Evolutionary conservation across 1,284 basidiomycete genomes (phyloP), one percentile per base, ranked within the genome.

Genomic region (Cryptococcus amylolentus): DNA sequence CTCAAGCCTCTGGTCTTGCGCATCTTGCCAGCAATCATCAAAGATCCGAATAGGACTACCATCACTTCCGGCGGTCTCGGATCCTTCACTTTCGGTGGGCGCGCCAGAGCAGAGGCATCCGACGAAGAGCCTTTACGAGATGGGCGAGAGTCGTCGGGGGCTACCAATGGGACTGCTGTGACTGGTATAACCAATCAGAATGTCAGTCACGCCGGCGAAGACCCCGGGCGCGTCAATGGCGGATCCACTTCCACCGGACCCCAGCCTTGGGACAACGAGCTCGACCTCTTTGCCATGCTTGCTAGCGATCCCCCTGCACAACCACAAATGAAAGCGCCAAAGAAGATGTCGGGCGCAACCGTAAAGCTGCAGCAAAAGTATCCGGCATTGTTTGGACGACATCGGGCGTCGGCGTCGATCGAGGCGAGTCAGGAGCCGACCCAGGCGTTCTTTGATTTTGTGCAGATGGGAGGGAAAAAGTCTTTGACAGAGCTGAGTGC

Each of bases 1-100:
- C 61, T 77, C 51, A 77, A 76, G 55, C 76, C 76, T 6, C 63
- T 77, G 37, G 62, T 76, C n/a, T 65, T 74, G 60, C 57, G 64
- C 28, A 54, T 70, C 31, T 54, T 68, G 37, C 71, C 69, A 10
- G 54, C 60, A 4, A 56, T 70, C 35, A 28, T 28, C 12, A 46
- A 50, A 27, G 51, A 46, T 13, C 50, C 38, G 31, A 53, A 43
- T 35, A 18, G 49, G 26, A 50, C 55, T 4, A 44, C 35, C 16
- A 23, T 27, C 20, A 26, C 45, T 10, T 23, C 20, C 7, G 26
- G 14, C 10, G 18, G 18, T 9, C 45, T 28, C 10, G 18, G 18
- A 8, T 26, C 27, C 4, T 16, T 23, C 16, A 23, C n/a, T 8
- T 23, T 23, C 16, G 41, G 20, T 3, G 41, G 20, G 4, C n/a